A percentile compares a stretch with the other conserved stretches of the same genome.
Evolutionary conservation across 2,329 filamentous ascomycete genomes (phyloP).

Genomic region (Diatrype stigma): DNA sequence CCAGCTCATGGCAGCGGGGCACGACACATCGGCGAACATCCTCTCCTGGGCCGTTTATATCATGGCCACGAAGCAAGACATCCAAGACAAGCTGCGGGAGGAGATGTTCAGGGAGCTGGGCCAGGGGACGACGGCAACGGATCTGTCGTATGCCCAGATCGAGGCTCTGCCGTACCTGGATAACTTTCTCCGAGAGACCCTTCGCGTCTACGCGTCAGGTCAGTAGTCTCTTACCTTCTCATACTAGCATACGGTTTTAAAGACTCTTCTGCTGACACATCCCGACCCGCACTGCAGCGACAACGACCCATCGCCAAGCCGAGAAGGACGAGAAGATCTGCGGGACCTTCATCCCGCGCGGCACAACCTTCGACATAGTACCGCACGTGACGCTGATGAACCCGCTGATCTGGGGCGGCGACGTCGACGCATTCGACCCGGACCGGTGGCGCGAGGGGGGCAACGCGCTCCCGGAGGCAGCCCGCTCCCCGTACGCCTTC

Average conservation of each 20-base stretch:
- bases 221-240: neutral
- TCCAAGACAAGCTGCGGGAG: slow-evolving; percentile 29
- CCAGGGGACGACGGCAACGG: slow-evolving; percentile 14
- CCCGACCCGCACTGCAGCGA: slow-evolving; percentile 6
- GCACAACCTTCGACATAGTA: slow-evolving; percentile 31
- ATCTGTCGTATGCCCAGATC: slow-evolving; percentile 21
- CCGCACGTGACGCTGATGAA: slow-evolving; percentile 33
- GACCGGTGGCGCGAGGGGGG: slow-evolving; percentile 35
- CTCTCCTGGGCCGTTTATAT: slow-evolving; percentile 31
- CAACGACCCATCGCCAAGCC: slow-evolving; percentile 28
- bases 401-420: slow-evolving; percentile 33
- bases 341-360: slow-evolving; percentile 31
- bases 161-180: slow-evolving; percentile 30
- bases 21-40: slow-evolving; percentile 33
- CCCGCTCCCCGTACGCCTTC: slow-evolving; percentile 25
- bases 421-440: slow-evolving; percentile 32
- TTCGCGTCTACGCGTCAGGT: slow-evolving; percentile 31
- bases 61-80: slow-evolving; percentile 25
- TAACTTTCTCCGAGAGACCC: slow-evolving; percentile 34
- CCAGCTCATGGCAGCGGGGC: slow-evolving; percentile 33
- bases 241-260: neutral
- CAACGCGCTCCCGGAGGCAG: slow-evolving; percentile 14
- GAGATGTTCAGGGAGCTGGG: slow-evolving; percentile 25
- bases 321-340: slow-evolving; percentile 28
- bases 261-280: slow-evolving; percentile 4